phyloP scores from a whole-genome alignment of 495 filamentous ascomycete species.

The Penicillium argentinense region DNA sequence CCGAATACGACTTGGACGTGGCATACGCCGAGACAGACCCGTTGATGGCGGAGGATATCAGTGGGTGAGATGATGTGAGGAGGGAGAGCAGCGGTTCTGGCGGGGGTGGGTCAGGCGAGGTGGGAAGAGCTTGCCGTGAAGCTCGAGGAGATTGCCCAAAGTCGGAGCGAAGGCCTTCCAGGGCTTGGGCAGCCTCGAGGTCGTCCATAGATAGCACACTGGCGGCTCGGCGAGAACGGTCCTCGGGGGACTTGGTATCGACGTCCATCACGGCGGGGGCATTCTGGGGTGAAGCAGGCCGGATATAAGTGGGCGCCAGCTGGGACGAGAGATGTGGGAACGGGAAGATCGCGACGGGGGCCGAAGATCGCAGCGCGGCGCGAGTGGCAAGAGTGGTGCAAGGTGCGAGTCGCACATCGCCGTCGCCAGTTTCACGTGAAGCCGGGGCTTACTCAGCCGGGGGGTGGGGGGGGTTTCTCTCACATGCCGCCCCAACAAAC shows the following conservation, averaged over 20 bases:
- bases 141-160: slow-evolving; percentile 35
- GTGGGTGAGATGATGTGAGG: slow-evolving; percentile 74
- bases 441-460: too few species aligned
- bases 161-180: slow-evolving; percentile 74
- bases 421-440: too few species aligned
- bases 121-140: slow-evolving; percentile 26
- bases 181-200: slow-evolving; percentile 82
- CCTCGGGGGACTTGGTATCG: slow-evolving; percentile 35
- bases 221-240: slow-evolving; percentile 45
- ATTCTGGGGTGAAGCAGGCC: slow-evolving; percentile 26
- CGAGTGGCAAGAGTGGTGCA: slow-evolving; percentile 9
- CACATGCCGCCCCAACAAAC: neutral
- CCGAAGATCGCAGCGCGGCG: too few species aligned
- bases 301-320: slow-evolving; percentile 4
- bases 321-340: neutral
- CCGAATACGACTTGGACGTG: slow-evolving; percentile 81
- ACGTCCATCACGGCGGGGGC: slow-evolving; percentile 43
- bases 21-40: slow-evolving; percentile 79
- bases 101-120: slow-evolving; percentile 27
- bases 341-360: slow-evolving; percentile 10
- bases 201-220: slow-evolving; percentile 74
- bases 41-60: slow-evolving; percentile 77
- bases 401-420: too few species aligned
- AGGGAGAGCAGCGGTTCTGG: slow-evolving; percentile 77
- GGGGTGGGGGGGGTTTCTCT: too few species aligned